A percentile compares a stretch with the other conserved stretches of the same genome.
These are phyloP conservation scores for Phytophthora idaei DNA, from an alignment of 352 stramenopile genomes.

Conservation along the genomic window DNA sequence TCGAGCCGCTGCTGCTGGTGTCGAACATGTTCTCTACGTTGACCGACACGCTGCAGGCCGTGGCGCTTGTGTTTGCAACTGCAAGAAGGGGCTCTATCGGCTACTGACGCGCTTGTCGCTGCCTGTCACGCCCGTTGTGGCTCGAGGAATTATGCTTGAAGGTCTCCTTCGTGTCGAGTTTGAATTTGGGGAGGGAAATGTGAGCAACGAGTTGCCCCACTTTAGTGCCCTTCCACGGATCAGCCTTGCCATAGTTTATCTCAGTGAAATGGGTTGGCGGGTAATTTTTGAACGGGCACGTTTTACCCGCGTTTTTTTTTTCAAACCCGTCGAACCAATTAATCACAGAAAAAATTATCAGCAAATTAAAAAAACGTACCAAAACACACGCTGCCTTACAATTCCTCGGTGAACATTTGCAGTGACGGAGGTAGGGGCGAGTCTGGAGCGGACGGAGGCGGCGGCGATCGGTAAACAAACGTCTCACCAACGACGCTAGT, in stretches of 20 bases:
- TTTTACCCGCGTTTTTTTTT: slow-evolving; percentile 35
- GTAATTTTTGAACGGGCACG: slow-evolving; percentile 1
- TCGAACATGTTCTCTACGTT: slow-evolving; percentile 37
- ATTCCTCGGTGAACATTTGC: slow-evolving; percentile 2
- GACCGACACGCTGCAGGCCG: background rate
- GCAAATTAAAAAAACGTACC: background rate
- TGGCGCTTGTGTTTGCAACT: background rate
- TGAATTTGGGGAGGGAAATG: slow-evolving; percentile 38
- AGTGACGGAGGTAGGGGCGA: slow-evolving; percentile 24
- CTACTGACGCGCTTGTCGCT: background rate
- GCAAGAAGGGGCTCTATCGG: background rate
- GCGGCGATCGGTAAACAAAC: background rate
- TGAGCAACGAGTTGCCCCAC: slow-evolving; percentile 9
- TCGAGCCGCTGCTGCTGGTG: slow-evolving; percentile 16
- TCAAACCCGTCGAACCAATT: background rate
- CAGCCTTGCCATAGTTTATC: background rate
- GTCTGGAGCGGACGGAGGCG: slow-evolving; percentile 9
- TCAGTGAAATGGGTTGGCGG: background rate
- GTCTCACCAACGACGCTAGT: slow-evolving; percentile 6
- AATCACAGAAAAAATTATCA: background rate
- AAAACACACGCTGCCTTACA: background rate
- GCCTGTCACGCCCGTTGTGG: background rate
- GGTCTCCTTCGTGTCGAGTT: slow-evolving; percentile 47
- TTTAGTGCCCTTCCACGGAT: slow-evolving; percentile 11
- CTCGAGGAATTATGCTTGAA: slow-evolving; percentile 25